A percentile compares a stretch with the other conserved stretches of the same genome.
phyloP scores from a whole-genome alignment of 2,329 filamentous ascomycete genomes.

The Coleophoma eucalyptorum region DNA sequence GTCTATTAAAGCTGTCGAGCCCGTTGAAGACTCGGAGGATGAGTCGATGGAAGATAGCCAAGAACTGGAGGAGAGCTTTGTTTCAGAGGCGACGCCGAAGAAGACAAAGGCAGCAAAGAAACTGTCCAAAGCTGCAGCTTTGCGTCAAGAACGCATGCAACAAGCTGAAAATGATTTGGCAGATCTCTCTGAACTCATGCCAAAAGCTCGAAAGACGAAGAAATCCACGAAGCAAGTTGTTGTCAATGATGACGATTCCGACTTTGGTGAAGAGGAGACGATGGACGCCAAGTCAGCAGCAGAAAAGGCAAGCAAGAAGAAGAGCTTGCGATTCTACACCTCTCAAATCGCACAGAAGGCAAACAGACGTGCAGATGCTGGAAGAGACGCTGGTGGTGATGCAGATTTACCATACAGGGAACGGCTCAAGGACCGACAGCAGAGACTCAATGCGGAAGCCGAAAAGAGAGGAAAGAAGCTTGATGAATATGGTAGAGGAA shows the following conservation, averaged over 20 bases:
- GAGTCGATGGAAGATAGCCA: slow-evolving; percentile 24
- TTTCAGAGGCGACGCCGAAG: slow-evolving; percentile 10
- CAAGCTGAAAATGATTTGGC: slow-evolving; percentile 37
- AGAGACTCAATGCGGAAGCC: slow-evolving; percentile 82
- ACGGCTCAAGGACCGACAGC: slow-evolving; percentile 79
- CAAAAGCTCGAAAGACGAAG: slow-evolving; percentile 16
- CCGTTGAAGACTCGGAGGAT: slow-evolving; percentile 25
- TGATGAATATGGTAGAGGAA: slow-evolving; percentile 60
- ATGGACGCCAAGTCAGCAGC: slow-evolving; percentile 76
- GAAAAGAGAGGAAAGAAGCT: slow-evolving; percentile 73
- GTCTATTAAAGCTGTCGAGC: slow-evolving; percentile 42
- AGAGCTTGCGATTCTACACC: slow-evolving; percentile 94
- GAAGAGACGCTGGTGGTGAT: slow-evolving; percentile 73
- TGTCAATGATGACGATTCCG: slow-evolving; percentile 68
- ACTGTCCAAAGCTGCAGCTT: slow-evolving; percentile 29
- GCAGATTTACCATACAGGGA: slow-evolving; percentile 85
- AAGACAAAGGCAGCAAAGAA: slow-evolving; percentile 35
- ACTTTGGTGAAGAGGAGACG: slow-evolving; percentile 86
- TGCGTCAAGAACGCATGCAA: slow-evolving; percentile 28
- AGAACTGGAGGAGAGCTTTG: slow-evolving; percentile 1
- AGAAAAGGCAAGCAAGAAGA: slow-evolving; percentile 86
- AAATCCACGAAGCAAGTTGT: slow-evolving; percentile 39
- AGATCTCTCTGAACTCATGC: slow-evolving; percentile 27
- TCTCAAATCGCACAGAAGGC: slow-evolving; percentile 95
- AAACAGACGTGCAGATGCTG: slow-evolving; percentile 74